phyloP scores from a whole-genome alignment of 768 basidiomycete species.

The Leccinum incarnatum region DNA sequence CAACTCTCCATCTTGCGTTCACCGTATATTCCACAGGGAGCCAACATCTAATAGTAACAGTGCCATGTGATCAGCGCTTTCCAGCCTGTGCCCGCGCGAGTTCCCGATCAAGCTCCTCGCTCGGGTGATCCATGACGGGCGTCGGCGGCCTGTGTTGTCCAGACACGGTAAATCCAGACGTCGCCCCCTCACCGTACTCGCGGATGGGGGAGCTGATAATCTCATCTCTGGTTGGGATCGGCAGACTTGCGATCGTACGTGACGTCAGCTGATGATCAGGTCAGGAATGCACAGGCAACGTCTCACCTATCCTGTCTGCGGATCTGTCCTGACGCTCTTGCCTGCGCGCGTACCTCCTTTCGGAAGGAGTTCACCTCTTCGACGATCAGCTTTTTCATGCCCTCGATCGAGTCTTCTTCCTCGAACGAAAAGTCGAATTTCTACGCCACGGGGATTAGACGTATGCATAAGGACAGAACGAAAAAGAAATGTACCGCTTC shows the following conservation, averaged over 20 bases:
- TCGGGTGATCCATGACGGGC: slow-evolving; percentile 82
- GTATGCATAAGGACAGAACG: no score
- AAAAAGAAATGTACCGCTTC: slow-evolving; percentile 51
- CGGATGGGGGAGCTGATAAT: slow-evolving; percentile 74
- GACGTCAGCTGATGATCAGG: not conserved
- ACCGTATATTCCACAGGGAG: not conserved
- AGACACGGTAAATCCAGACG: slow-evolving; percentile 61
- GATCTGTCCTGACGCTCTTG: slow-evolving; percentile 67
- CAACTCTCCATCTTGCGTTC: not conserved
- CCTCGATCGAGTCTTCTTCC: slow-evolving; percentile 93
- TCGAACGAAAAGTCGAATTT: slow-evolving; percentile 97
- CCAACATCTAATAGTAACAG: not conserved
- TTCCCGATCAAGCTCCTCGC: slow-evolving; percentile 81
- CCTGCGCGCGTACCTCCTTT: slow-evolving; percentile 83
- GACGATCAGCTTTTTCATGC: slow-evolving; percentile 95
- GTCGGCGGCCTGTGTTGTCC: slow-evolving; percentile 48
- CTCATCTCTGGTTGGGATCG: slow-evolving; percentile 79
- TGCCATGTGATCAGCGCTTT: slow-evolving; percentile 15
- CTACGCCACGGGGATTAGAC: slow-evolving; percentile 21
- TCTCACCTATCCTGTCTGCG: slow-evolving; percentile 73
- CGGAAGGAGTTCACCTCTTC: slow-evolving; percentile 91
- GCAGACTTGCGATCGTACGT: slow-evolving; percentile 46
- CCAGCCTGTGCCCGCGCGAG: slow-evolving; percentile 69
- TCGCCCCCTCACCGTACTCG: slow-evolving; percentile 61
- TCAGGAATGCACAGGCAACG: not conserved